phyloP scores from a whole-genome alignment of 169 alveolate genomes.

The Besnoitia besnoiti region DNA sequence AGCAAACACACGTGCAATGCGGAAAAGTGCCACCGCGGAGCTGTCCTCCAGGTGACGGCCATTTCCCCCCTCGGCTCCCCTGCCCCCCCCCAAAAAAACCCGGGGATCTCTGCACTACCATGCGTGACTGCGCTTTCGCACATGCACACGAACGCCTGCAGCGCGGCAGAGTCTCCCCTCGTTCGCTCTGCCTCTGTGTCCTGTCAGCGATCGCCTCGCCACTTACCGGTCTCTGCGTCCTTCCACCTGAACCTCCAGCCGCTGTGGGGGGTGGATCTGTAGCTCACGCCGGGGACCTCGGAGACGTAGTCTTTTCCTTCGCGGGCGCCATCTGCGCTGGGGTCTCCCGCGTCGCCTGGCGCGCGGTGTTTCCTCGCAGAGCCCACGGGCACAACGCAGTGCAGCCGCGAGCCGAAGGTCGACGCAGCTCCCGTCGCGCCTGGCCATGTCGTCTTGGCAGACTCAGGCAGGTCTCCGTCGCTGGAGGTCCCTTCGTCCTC shows the following conservation, averaged over 20 bases:
- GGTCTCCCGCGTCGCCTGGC: neutral
- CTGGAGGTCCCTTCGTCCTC: conserved; percentile 3
- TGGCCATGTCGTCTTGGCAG: neutral
- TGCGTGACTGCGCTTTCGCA: too few species aligned
- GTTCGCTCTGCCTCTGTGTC: too few species aligned
- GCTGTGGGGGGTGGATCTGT: conserved; percentile 24
- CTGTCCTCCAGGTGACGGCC: too few species aligned
- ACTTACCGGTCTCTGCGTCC: conserved; percentile 49
- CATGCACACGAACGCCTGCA: too few species aligned
- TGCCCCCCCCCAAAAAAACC: too few species aligned
- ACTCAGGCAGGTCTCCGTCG: neutral
- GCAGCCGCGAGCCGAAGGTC: neutral
- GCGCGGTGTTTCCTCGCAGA: neutral
- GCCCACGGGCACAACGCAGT: conserved; percentile 3
- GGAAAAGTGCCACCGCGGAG: too few species aligned
- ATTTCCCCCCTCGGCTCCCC: too few species aligned
- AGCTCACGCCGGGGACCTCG: conserved; percentile 32
- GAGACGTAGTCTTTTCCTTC: neutral
- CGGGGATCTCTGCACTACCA: too few species aligned
- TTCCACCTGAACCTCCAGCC: conserved; percentile 54
- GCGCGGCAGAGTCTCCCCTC: too few species aligned
- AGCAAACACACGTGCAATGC: neutral
- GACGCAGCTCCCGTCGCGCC: neutral
- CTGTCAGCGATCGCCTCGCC: neutral
- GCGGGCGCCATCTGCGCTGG: neutral